phyloP scores from a whole-genome alignment of 768 basidiomycete species.

The Amyloporia xantha region DNA sequence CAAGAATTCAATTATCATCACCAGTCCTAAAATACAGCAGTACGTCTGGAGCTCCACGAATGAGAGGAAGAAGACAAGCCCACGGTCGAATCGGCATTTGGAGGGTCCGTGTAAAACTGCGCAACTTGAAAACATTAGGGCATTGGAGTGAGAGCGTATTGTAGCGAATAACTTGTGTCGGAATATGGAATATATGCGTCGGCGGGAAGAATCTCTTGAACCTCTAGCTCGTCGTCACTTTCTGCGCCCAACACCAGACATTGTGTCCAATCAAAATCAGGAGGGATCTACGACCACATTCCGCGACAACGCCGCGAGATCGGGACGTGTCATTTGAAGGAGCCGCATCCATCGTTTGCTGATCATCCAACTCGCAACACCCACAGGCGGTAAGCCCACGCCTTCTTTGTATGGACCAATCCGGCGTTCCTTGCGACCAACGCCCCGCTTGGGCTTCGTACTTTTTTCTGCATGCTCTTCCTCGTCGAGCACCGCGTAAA shows the following conservation, averaged over 20 bases:
- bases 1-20: too few species aligned
- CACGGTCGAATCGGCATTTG: too few species aligned
- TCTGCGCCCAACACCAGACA: constrained; percentile 51
- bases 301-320: constrained; percentile 36
- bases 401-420: constrained; percentile 52
- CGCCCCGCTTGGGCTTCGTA: constrained; percentile 47
- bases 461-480: constrained; percentile 40
- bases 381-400: constrained; percentile 52
- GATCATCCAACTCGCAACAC: constrained; percentile 69
- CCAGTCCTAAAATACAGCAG: too few species aligned
- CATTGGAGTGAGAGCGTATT: constrained; percentile 17
- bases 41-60: too few species aligned
- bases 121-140: neutral
- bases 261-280: constrained; percentile 44
- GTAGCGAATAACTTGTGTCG: constrained; percentile 24
- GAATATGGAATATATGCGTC: constrained; percentile 11
- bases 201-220: neutral
- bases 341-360: constrained; percentile 55
- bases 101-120: too few species aligned
- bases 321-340: constrained; percentile 37
- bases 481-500: constrained; percentile 57
- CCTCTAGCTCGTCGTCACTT: constrained; percentile 34
- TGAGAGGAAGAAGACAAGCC: too few species aligned
- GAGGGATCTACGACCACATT: constrained; percentile 40
- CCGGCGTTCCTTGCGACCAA: constrained; percentile 48